Evolutionary conservation across 2,329 filamentous ascomycete genomes (phyloP).

Genomic region (Leptographium lundbergii): DNA sequence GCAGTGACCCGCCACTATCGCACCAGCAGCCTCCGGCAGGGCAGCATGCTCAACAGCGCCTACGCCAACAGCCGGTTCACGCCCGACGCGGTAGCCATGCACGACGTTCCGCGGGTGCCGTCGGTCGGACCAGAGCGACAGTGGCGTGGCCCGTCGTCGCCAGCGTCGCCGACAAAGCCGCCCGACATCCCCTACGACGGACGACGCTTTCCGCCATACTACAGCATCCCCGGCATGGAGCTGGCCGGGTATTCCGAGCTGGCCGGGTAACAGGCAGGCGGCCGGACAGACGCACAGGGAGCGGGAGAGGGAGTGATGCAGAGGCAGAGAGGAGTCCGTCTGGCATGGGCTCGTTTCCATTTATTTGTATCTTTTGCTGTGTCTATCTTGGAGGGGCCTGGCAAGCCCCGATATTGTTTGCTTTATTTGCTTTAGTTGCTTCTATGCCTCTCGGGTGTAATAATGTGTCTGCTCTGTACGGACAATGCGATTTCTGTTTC

Average conservation of each 20-base stretch:
- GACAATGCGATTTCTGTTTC: background rate
- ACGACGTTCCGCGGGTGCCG: constrained; percentile 7
- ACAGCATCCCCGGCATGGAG: constrained; percentile 6
- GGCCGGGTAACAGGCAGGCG: constrained; percentile 6
- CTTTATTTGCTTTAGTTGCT: no score
- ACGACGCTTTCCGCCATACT: constrained; percentile 9
- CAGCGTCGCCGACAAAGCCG: background rate
- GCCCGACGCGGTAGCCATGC: constrained; percentile 10
- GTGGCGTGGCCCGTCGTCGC: background rate
- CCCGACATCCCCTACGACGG: constrained; percentile 12
- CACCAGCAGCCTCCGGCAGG: background rate
- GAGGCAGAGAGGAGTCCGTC: background rate
- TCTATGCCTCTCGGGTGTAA: background rate
- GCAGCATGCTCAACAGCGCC: background rate
- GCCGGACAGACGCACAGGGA: background rate
- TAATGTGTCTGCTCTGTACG: background rate
- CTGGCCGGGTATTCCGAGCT: constrained; percentile 8
- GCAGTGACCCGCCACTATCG: background rate
- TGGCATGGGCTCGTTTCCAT: no score
- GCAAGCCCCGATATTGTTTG: background rate
- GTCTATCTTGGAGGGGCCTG: background rate
- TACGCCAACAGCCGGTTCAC: constrained; percentile 2
- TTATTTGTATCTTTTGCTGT: background rate
- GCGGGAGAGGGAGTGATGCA: background rate
- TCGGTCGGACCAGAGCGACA: background rate